A percentile compares a stretch with the other conserved stretches of the same genome.
phyloP scores from a whole-genome alignment of 257 asterid species.

The Leptodermis oblonga region DNA sequence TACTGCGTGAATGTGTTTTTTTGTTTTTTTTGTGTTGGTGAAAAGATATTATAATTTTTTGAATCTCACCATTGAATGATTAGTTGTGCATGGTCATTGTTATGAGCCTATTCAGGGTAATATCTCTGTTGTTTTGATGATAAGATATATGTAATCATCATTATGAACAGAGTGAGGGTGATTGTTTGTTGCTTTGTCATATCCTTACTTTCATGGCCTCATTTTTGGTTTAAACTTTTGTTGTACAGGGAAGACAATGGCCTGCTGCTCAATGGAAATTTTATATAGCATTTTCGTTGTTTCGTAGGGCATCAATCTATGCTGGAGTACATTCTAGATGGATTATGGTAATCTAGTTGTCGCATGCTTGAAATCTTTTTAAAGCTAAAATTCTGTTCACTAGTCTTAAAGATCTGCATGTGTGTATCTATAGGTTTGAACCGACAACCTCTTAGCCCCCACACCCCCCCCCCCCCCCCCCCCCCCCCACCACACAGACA shows the following conservation, averaged over 20 bases:
- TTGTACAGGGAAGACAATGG: constrained; percentile 82
- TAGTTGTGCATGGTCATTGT: not conserved
- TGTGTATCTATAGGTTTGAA: too few species aligned
- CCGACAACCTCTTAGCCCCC: too few species aligned
- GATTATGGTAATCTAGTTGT: constrained; percentile 54
- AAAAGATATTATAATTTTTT: not conserved
- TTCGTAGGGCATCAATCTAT: constrained; percentile 86
- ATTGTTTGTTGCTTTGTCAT: not conserved
- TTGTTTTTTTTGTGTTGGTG: not conserved
- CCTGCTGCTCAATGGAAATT: constrained; percentile 85
- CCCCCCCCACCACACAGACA: too few species aligned
- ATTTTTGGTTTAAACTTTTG: constrained; percentile 20
- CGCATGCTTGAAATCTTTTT: constrained; percentile 5
- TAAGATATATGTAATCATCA: too few species aligned
- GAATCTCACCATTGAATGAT: not conserved
- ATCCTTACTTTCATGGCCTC: constrained; percentile 5
- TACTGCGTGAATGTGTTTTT: not conserved
- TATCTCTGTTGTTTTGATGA: constrained; percentile 1
- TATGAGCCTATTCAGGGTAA: not conserved
- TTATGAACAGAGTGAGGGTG: not conserved
- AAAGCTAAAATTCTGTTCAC: too few species aligned
- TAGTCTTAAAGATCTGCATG: too few species aligned
- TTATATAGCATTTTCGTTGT: constrained; percentile 81
- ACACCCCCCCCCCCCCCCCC: too few species aligned
- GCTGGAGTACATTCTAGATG: constrained; percentile 91